These are phyloP conservation scores for Jatropha curcas DNA, from an alignment of 345 rosid species.

Conservation along the genomic window DNA sequence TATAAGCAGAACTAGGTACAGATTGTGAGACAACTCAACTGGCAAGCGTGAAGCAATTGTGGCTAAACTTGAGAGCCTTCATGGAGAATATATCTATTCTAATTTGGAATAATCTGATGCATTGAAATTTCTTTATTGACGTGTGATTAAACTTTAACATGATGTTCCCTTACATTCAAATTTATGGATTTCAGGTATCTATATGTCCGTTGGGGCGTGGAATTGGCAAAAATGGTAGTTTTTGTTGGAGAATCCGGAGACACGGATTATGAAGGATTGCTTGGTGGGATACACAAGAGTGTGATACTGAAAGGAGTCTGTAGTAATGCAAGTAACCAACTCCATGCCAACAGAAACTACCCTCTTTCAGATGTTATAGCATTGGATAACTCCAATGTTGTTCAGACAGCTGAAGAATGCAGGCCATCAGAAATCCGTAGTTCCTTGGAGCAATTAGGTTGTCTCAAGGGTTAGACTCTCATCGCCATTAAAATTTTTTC, in stretches of 20 bases:
- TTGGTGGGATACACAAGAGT: constrained; percentile 83
- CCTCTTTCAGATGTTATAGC: constrained; percentile 85
- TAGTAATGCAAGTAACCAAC: constrained; percentile 46
- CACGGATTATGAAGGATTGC: constrained; percentile 91
- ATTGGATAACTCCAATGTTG: constrained; percentile 59
- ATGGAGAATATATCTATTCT: background rate
- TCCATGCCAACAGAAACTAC: constrained; percentile 68
- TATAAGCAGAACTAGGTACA: background rate
- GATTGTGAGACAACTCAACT: background rate
- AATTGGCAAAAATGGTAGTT: constrained; percentile 77
- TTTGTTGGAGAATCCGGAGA: constrained; percentile 93
- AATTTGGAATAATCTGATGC: background rate
- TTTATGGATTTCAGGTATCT: constrained; percentile 60
- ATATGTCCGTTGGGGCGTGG: constrained; percentile 87
- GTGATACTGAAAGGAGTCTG: constrained; percentile 72
- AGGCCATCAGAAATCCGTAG: constrained; percentile 47
- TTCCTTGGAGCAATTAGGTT: constrained; percentile 59
- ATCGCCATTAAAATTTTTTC: background rate
- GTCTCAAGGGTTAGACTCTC: constrained; percentile 18
- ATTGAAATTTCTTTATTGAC: background rate
- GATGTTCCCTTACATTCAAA: background rate
- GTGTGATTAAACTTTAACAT: background rate
- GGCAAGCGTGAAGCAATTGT: background rate
- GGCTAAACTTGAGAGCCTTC: background rate
- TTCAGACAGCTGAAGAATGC: constrained; percentile 50